Percentiles rank a stretch among this genome's conserved stretches.
Conservation (phyloP, 2,329 filamentous ascomycete genomes). For the Talaromyces sp. region DNA sequence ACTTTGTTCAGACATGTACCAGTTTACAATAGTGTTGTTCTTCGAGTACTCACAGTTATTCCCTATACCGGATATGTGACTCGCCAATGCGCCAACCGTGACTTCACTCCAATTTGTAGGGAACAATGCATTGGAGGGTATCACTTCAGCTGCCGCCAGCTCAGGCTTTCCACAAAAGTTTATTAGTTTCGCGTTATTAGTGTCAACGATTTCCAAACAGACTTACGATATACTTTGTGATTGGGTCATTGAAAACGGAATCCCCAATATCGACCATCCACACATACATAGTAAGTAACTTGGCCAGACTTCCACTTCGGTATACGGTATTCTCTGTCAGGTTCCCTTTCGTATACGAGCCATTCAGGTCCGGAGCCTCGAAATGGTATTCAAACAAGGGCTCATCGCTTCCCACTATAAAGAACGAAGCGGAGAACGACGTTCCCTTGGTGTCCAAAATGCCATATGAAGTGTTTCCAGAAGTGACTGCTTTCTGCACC, state of each 20-base stretch:
- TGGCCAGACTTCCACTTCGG: slow-evolving; percentile 1
- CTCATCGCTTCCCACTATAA: background rate
- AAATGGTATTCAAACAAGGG: slow-evolving; percentile 4
- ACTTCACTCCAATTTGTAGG: slow-evolving; percentile 1
- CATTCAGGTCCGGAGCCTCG: slow-evolving; percentile 1
- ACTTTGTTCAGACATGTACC: background rate
- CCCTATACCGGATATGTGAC: slow-evolving; percentile 2
- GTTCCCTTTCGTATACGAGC: background rate
- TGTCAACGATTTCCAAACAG: background rate
- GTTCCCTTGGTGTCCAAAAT: background rate
- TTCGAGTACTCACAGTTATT: background rate
- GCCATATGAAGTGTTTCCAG: background rate
- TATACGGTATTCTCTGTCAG: slow-evolving; percentile 1
- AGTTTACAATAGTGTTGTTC: background rate
- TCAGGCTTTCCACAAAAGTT: background rate
- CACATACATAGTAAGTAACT: slow-evolving; percentile 1
- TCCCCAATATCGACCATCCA: slow-evolving; percentile 5
- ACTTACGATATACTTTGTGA: slow-evolving; percentile 5
- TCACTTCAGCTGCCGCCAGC: background rate
- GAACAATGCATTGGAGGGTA: background rate
- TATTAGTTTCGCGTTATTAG: background rate
- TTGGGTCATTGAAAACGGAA: slow-evolving; percentile 1
- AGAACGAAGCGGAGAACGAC: slow-evolving; percentile 1
- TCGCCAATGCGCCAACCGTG: background rate
- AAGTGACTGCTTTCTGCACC: background rate